Evolutionary conservation across 371 early-diverging fungal species (phyloP), one percentile per base, ranked within the genome.

Genomic region (Syncephalastrum monosporum): DNA sequence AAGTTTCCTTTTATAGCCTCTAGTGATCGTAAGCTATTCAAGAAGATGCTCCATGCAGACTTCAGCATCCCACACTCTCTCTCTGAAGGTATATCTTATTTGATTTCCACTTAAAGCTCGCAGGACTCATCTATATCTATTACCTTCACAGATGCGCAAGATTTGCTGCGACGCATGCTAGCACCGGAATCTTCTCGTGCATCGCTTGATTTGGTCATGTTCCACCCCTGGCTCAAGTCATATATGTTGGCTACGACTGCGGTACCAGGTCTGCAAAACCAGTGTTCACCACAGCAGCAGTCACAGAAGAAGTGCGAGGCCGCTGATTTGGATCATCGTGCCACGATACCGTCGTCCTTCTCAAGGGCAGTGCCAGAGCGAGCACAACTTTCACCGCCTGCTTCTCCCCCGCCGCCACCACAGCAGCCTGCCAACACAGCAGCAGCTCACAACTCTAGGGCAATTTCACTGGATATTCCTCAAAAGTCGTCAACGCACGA

Each of bases 151-250:
- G 78, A 79, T 54, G 76, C 59, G 5, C 67, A 66, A 46, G 76
- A 74, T 56, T 48, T 79, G 17, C 51, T 79, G 27, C 63, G 71
- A 21, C 63, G 67, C n/a, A 69, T 74, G 72, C 50, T 79, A 15
- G 63, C 69, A 7, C 79, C 79, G 1, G 63, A 63, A 19, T 25
- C 53, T 10, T 59, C 62, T 5, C 56, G 79, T 45, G 76, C 71
- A 7, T 67, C 74, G 14, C 44, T 75, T 16, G 72, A 71, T 59
- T 60, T 69, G n/a, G 53, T 79, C 44, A 49, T 67, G 45, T 71
- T 61, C 48, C 79, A 79, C 47, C 72, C 74, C 16, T 79, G 79
- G 79, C 50, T 79, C 25, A 65, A 68, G 38, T 60, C 72, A 14
- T 66, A 65, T 51, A 33, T 33, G 38, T 5, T 10, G 38, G 12